Evolutionary conservation across 2,329 filamentous ascomycete genomes (phyloP), one percentile per base, ranked within the genome.

Genomic region (Calcarisporium arbuscula): DNA sequence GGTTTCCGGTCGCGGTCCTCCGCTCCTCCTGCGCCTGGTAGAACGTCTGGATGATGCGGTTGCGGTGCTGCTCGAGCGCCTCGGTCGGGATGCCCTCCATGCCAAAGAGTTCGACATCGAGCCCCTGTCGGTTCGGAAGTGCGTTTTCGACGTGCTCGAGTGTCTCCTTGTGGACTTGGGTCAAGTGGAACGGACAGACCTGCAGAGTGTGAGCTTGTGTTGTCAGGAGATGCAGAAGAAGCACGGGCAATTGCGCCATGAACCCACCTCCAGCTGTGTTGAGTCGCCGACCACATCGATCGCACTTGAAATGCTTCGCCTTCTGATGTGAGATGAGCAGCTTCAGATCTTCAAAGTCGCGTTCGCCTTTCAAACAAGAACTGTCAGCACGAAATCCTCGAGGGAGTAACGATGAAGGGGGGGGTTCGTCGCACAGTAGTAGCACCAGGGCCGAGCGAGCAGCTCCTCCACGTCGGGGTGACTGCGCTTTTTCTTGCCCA

Each of bases 251-350:
- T 19, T 11, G 19, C 11, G 14, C 18, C 23, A 19, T 8, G 21
- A 12, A 41, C 75, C 54, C 62, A 94, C 88, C 92, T 74, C 92
- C 92, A 27, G 89, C 89, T 2, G 92, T 98, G 57, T 95, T 95
- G 36, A 98, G 65, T 47, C 89, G 75, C 45, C 92, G 79, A 34
- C 81, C 81, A 59, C 92, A 98, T 65, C 82, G 71, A 50, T 95
- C 86, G 65, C 92, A 98, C 63, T 95, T 95, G 72, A 95, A 96
- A 62, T 98, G 92, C 64, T 96, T 96, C n/a, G 90, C 89, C 60
- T 95, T 96, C 56, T 96, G 92, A 61, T 98, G 92, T 38, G 85
- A 89, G 49, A 95, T 94, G 45, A 98, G 79, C 49, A 96, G 88
- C 69, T 95, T 95, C 30, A 95, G 62, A 60, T 98, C 92, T 60